phyloP scores from a whole-genome alignment of 768 basidiomycete species.

The Leucogyrophana mollusca region DNA sequence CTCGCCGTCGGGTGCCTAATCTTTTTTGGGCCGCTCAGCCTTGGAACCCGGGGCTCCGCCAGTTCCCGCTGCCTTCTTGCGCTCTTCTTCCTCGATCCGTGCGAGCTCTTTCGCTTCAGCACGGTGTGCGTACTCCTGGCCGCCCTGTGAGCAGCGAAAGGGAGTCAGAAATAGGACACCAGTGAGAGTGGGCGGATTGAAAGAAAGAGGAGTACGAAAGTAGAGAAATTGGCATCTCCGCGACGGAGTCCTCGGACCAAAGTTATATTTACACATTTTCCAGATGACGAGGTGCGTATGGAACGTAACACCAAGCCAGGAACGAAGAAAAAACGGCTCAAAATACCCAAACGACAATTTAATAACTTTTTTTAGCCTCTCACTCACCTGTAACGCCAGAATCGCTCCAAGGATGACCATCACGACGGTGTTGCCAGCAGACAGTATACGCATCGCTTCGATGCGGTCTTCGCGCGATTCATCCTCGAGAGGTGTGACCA shows the following conservation, averaged over 20 bases:
- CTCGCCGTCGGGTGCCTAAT: conserved; percentile 10
- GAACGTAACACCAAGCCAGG: conserved; percentile 11
- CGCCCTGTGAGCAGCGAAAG: conserved; percentile 50
- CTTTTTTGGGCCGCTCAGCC: conserved; percentile 29
- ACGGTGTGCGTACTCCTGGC: conserved; percentile 81
- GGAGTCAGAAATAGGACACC: conserved; percentile 6
- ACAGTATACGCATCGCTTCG: conserved; percentile 77
- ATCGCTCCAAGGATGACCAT: conserved; percentile 65
- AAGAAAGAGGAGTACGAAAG: conserved; percentile 7
- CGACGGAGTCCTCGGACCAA: background rate
- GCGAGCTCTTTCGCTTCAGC: conserved; percentile 46
- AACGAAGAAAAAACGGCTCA: conserved; percentile 7
- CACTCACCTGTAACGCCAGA: conserved; percentile 68
- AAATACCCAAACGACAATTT: conserved; percentile 10
- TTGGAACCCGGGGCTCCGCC: conserved; percentile 5
- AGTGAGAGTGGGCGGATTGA: conserved; percentile 4
- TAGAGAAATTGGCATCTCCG: background rate
- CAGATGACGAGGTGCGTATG: background rate
- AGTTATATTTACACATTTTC: conserved; percentile 1
- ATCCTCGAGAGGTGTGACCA: conserved; percentile 55
- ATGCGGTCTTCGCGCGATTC: conserved; percentile 67
- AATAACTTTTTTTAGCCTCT: conserved; percentile 5
- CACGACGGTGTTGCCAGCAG: conserved; percentile 87
- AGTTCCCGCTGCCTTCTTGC: conserved; percentile 18
- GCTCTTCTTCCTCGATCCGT: conserved; percentile 37